These are phyloP conservation scores for Oryza nivara DNA, from an alignment of 176 grass and related monocot genomes.

Conservation along the genomic window DNA sequence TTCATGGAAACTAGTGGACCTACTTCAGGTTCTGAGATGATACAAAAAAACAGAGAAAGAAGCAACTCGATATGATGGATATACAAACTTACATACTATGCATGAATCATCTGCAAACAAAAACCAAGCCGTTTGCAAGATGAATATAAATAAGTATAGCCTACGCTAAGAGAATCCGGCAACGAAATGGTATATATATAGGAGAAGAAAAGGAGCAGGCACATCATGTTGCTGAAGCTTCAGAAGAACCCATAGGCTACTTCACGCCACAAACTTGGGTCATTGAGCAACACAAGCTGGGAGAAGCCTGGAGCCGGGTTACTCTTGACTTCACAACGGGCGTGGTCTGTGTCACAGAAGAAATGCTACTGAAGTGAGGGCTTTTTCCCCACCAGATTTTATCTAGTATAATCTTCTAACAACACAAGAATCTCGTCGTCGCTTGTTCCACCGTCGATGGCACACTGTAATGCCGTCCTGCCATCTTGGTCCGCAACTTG, in stretches of 20 bases:
- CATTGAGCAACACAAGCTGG: constrained; percentile 10
- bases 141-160: constrained; percentile 47
- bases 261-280: constrained; percentile 24
- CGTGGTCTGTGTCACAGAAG: constrained; percentile 7
- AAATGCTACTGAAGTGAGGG: constrained; percentile 7
- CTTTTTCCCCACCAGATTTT: constrained; percentile 19
- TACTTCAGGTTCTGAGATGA: constrained; percentile 47
- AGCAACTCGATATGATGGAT: constrained; percentile 42
- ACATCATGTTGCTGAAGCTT: constrained; percentile 31
- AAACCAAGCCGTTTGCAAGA: constrained; percentile 43
- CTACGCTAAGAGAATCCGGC: background rate
- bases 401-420: constrained; percentile 80
- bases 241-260: constrained; percentile 30
- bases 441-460: constrained; percentile 65
- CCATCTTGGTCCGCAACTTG: constrained; percentile 72
- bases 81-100: constrained; percentile 67
- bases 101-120: constrained; percentile 64
- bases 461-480: constrained; percentile 81
- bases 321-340: constrained; percentile 1
- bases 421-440: constrained; percentile 81
- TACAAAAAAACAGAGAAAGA: constrained; percentile 15
- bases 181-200: background rate
- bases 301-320: constrained; percentile 23
- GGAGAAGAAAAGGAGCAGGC: background rate
- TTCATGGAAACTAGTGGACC: constrained; percentile 31